Percentiles rank a stretch among this genome's conserved stretches.
These are phyloP conservation scores for Phytomonas serpens DNA, from an alignment of 208 protist genomes.

Conservation along the genomic window DNA sequence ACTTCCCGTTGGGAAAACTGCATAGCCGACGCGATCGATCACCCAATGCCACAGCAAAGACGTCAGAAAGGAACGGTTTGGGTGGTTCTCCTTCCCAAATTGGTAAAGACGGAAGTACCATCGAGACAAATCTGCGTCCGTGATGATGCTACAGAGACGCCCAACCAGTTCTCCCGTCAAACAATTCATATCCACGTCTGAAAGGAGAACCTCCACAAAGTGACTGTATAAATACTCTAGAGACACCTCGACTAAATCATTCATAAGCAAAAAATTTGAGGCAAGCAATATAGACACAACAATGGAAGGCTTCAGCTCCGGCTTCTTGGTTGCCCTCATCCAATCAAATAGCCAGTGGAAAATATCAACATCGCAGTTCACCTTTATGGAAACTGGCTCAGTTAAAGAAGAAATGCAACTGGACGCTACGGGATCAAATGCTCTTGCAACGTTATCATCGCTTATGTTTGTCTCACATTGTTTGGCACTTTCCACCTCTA, in stretches of 20 bases:
- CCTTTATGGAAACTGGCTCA: slow-evolving; percentile 32
- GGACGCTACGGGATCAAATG: neutral
- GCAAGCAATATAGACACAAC: slow-evolving; percentile 58
- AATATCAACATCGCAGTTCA: slow-evolving; percentile 55
- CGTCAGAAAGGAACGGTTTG: slow-evolving; percentile 52
- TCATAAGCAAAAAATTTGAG: slow-evolving; percentile 66
- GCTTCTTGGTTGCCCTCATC: slow-evolving; percentile 25
- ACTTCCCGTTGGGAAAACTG: neutral
- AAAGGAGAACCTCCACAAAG: slow-evolving; percentile 41
- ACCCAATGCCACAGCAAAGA: slow-evolving; percentile 50
- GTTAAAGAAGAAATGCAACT: neutral
- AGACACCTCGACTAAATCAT: slow-evolving; percentile 37
- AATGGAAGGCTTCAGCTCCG: slow-evolving; percentile 33
- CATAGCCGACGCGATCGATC: slow-evolving; percentile 21
- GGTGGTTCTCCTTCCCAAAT: slow-evolving; percentile 16
- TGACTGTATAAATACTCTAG: slow-evolving; percentile 47
- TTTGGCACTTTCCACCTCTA: slow-evolving; percentile 10
- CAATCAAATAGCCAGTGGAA: slow-evolving; percentile 72
- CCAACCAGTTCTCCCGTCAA: slow-evolving; percentile 43
- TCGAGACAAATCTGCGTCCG: slow-evolving; percentile 35
- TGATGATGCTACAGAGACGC: slow-evolving; percentile 33
- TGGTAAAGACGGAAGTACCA: slow-evolving; percentile 42
- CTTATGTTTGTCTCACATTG: neutral
- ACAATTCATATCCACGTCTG: slow-evolving; percentile 51
- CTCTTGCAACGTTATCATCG: slow-evolving; percentile 3